Percentiles rank a stretch among this genome's conserved stretches.
Conservation (phyloP, 768 basidiomycete genomes). For the Tulasnella sp. region DNA sequence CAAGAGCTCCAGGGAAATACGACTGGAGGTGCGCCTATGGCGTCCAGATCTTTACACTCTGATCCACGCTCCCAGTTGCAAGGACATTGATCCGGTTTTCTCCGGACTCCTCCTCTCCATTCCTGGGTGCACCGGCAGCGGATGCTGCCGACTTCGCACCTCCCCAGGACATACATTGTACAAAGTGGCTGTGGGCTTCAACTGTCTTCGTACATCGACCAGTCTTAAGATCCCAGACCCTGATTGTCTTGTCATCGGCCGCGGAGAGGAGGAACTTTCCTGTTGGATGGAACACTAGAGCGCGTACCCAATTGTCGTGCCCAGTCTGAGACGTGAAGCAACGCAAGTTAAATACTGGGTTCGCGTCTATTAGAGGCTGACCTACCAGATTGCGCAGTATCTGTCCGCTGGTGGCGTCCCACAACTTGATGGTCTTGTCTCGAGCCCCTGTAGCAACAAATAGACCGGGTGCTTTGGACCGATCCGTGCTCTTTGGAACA, state of each 20-base stretch:
- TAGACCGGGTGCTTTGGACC: conserved; percentile 9
- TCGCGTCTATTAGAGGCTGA: conserved; percentile 9
- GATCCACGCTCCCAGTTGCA: conserved; percentile 38
- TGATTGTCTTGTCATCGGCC: conserved; percentile 84
- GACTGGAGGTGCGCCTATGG: conserved; percentile 7
- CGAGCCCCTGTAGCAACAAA: conserved; percentile 76
- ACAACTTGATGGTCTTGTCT: conserved; percentile 86
- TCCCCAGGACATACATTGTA: conserved; percentile 74
- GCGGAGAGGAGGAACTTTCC: conserved; percentile 87
- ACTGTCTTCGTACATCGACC: conserved; percentile 80
- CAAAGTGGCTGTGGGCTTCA: conserved; percentile 72
- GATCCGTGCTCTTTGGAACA: conserved; percentile 10
- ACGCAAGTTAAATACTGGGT: not conserved
- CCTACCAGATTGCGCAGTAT: conserved; percentile 63
- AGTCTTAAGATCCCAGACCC: conserved; percentile 79
- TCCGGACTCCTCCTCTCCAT: conserved; percentile 19
- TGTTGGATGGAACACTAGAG: conserved; percentile 77
- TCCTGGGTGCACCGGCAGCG: conserved; percentile 11
- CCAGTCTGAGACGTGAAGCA: conserved; percentile 37
- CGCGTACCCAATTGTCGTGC: conserved; percentile 87
- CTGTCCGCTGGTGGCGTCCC: conserved; percentile 79
- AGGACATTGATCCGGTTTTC: conserved; percentile 35
- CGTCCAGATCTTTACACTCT: conserved; percentile 30
- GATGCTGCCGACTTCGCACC: conserved; percentile 29
- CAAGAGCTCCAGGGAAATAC: too few species aligned